Evolutionary conservation across 495 filamentous ascomycete genomes (phyloP).

Genomic region (Xylaria nigripes): DNA sequence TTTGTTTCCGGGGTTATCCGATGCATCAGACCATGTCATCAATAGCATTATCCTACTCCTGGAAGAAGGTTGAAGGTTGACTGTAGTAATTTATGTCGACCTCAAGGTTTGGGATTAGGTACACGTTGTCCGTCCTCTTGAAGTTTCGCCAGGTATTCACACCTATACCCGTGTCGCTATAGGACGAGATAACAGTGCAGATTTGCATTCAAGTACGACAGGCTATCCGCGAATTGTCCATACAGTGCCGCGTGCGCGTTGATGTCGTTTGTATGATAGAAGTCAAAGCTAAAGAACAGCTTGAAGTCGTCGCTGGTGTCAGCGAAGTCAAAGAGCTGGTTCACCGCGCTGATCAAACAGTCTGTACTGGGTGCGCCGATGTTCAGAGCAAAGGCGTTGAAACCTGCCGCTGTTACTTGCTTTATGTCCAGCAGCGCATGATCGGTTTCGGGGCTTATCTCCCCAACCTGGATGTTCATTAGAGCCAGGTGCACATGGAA

Average conservation of each 20-base stretch:
- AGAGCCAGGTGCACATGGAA: background rate
- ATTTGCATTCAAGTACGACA: conserved; percentile 19
- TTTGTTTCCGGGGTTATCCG: conserved; percentile 14
- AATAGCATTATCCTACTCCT: conserved; percentile 18
- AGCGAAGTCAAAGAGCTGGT: conserved; percentile 30
- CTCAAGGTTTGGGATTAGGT: conserved; percentile 27
- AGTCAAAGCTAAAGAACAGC: conserved; percentile 37
- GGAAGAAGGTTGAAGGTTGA: conserved; percentile 15
- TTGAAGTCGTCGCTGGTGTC: conserved; percentile 21
- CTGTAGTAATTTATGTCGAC: conserved; percentile 19
- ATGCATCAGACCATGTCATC: conserved; percentile 30
- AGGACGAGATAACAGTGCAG: conserved; percentile 27
- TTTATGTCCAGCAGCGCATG: conserved; percentile 30
- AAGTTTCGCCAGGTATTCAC: conserved; percentile 21
- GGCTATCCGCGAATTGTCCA: conserved; percentile 17
- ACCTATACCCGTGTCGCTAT: conserved; percentile 20
- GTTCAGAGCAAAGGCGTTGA: conserved; percentile 34
- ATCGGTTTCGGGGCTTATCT: conserved; percentile 20
- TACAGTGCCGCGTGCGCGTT: conserved; percentile 21
- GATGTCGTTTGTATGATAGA: conserved; percentile 23
- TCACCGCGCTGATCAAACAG: conserved; percentile 23
- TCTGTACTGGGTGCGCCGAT: conserved; percentile 18
- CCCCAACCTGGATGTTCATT: conserved; percentile 20
- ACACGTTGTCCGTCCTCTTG: conserved; percentile 21
- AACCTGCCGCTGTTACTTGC: conserved; percentile 23